phyloP scores from a whole-genome alignment of 73 alveolate species.

The Paramecium bursaria region DNA sequence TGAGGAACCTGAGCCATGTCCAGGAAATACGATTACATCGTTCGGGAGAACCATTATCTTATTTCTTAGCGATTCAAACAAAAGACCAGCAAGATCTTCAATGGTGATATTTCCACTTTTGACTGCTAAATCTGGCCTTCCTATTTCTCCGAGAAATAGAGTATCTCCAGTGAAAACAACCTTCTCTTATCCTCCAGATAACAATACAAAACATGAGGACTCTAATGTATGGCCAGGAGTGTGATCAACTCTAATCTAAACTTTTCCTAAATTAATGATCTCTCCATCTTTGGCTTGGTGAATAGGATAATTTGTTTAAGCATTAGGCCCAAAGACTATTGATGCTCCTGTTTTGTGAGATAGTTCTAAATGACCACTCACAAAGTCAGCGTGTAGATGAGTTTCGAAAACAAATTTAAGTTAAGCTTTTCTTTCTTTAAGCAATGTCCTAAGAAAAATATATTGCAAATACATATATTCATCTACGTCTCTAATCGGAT shows the following conservation, averaged over 20 bases:
- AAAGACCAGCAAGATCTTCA: constrained; percentile 69
- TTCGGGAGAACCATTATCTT: constrained; percentile 57
- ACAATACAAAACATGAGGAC: constrained; percentile 64
- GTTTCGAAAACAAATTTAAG: constrained; percentile 67
- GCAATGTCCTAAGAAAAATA: constrained; percentile 13
- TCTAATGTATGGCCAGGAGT: constrained; percentile 79
- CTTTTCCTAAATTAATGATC: constrained; percentile 54
- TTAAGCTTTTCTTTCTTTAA: constrained; percentile 66
- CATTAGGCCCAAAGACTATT: constrained; percentile 70
- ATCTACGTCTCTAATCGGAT: constrained; percentile 67
- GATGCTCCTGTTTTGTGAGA: constrained; percentile 65
- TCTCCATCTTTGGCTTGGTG: constrained; percentile 67
- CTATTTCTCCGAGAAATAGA: constrained; percentile 72
- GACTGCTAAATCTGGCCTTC: constrained; percentile 75
- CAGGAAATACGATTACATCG: constrained; percentile 70
- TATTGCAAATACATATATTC: constrained; percentile 23
- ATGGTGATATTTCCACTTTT: constrained; percentile 62
- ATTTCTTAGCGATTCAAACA: constrained; percentile 70
- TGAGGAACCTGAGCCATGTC: constrained; percentile 76
- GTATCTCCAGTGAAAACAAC: constrained; percentile 74
- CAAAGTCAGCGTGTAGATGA: constrained; percentile 72
- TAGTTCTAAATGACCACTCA: constrained; percentile 63
- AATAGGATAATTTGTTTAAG: constrained; percentile 57
- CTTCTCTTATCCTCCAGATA: constrained; percentile 37
- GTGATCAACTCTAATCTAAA: constrained; percentile 68